Evolutionary conservation across 805 yeast genomes (phyloP).

Genomic region (Barnettozyma vustinii): DNA sequence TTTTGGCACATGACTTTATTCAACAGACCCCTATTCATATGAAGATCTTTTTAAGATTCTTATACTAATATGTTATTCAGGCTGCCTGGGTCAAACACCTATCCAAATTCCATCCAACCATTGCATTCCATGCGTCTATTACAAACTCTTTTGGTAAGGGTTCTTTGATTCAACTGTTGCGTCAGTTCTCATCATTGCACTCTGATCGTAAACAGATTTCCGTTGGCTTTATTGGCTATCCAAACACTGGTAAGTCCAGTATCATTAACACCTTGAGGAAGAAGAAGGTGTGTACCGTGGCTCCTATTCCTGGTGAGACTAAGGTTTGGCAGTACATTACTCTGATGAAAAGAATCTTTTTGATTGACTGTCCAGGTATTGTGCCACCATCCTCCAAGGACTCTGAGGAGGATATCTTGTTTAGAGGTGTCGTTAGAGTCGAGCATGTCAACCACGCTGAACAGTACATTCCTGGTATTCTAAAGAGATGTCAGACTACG

Average conservation of each 20-base stretch:
- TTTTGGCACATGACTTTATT: background rate
- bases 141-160: constrained; percentile 98
- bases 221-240: constrained; percentile 96
- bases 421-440: constrained; percentile 98
- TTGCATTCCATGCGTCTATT: constrained; percentile 97
- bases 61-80: constrained; percentile 37
- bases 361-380: constrained; percentile 98
- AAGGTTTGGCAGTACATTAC: constrained; percentile 99
- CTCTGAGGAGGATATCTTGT: constrained; percentile 83
- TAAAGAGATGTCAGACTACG: constrained; percentile 78
- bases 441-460: constrained; percentile 95
- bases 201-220: constrained; percentile 93
- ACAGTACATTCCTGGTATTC: constrained; percentile 85
- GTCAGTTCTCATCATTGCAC: constrained; percentile 90
- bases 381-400: constrained; percentile 94
- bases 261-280: constrained; percentile 89
- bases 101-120: constrained; percentile 86
- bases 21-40: background rate
- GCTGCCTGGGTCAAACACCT: constrained; percentile 98
- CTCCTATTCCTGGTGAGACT: constrained; percentile 98
- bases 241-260: constrained; percentile 97
- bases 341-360: constrained; percentile 88
- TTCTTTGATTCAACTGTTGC: constrained; percentile 82
- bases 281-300: constrained; percentile 94
- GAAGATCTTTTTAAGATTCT: background rate